Evolutionary conservation across 2,329 filamentous ascomycete species (phyloP).

Genomic region (Beauveria sp.): DNA sequence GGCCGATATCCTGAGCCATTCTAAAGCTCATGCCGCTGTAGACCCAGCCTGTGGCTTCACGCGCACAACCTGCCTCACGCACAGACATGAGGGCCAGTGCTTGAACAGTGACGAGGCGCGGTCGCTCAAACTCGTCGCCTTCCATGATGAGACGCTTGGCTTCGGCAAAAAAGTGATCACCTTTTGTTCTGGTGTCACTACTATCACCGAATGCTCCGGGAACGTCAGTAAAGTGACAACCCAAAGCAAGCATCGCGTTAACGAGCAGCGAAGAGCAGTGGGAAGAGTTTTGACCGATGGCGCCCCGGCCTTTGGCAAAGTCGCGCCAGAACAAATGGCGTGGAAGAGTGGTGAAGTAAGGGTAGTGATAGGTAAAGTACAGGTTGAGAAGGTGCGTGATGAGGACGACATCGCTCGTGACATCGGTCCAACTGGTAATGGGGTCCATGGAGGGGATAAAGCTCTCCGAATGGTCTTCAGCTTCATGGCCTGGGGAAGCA

Average conservation of each 20-base stretch:
- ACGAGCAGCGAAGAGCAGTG: slow-evolving; percentile 88
- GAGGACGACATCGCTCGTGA: slow-evolving; percentile 71
- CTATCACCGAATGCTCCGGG: slow-evolving; percentile 62
- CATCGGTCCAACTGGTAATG: slow-evolving; percentile 77
- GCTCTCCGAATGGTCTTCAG: slow-evolving; percentile 37
- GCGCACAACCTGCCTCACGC: slow-evolving; percentile 84
- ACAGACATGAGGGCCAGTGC: slow-evolving; percentile 94
- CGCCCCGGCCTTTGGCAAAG: slow-evolving; percentile 63
- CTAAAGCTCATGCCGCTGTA: slow-evolving; percentile 98
- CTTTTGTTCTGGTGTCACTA: slow-evolving; percentile 75
- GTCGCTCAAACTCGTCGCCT: slow-evolving; percentile 87
- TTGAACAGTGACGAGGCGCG: slow-evolving; percentile 82
- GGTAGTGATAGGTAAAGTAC: slow-evolving; percentile 98
- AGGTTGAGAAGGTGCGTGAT: slow-evolving; percentile 86
- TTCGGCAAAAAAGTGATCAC: slow-evolving; percentile 93
- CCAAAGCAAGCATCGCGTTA: slow-evolving; percentile 87
- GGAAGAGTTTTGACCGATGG: slow-evolving; percentile 47
- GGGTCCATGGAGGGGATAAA: slow-evolving; percentile 54
- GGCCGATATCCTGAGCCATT: slow-evolving; percentile 89
- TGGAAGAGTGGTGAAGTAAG: slow-evolving; percentile 87
- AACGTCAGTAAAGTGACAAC: slow-evolving; percentile 83
- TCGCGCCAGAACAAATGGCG: slow-evolving; percentile 82
- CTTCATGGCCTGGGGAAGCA: slow-evolving; percentile 29
- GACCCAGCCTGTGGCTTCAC: slow-evolving; percentile 94
- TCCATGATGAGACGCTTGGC: slow-evolving; percentile 84